These are phyloP conservation scores for Talaromyces verruculosus DNA, from an alignment of 2,329 filamentous ascomycete species.

Conservation along the genomic window DNA sequence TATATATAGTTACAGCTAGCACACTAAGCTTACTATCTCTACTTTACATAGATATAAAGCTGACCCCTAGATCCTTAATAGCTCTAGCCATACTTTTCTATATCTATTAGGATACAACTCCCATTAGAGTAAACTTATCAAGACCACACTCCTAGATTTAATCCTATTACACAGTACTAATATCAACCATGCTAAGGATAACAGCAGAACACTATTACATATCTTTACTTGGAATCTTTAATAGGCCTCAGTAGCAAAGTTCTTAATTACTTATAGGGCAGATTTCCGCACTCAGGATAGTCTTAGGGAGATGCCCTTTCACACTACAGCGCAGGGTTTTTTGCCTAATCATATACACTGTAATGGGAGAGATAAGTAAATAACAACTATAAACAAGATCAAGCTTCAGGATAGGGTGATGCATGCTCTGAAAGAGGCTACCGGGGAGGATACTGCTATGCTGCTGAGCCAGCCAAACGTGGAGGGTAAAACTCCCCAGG, in stretches of 20 bases:
- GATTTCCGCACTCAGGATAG: not conserved
- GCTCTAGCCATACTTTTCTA: too few species aligned
- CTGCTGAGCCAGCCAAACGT: constrained; percentile 5
- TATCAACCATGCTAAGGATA: not conserved
- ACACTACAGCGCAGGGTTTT: not conserved
- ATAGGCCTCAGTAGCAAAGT: not conserved
- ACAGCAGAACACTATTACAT: not conserved
- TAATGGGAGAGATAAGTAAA: not conserved
- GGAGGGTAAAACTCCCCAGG: not conserved
- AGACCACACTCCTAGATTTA: not conserved
- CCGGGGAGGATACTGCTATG: constrained; percentile 2
- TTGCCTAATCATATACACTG: not conserved
- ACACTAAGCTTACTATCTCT: not conserved
- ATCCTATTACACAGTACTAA: not conserved
- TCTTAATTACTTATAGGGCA: not conserved
- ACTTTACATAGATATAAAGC: not conserved
- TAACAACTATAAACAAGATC: not conserved
- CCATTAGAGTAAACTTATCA: not conserved
- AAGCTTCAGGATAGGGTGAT: not conserved
- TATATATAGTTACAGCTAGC: not conserved
- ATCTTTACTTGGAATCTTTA: not conserved
- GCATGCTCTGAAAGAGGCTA: not conserved
- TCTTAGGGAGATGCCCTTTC: not conserved
- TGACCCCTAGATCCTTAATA: too few species aligned
- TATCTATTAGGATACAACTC: too few species aligned